Percentiles rank a stretch among this genome's conserved stretches.
Conservation (phyloP, 2,329 filamentous ascomycete species). For the Dryadomyces quercus-mongolicae region DNA sequence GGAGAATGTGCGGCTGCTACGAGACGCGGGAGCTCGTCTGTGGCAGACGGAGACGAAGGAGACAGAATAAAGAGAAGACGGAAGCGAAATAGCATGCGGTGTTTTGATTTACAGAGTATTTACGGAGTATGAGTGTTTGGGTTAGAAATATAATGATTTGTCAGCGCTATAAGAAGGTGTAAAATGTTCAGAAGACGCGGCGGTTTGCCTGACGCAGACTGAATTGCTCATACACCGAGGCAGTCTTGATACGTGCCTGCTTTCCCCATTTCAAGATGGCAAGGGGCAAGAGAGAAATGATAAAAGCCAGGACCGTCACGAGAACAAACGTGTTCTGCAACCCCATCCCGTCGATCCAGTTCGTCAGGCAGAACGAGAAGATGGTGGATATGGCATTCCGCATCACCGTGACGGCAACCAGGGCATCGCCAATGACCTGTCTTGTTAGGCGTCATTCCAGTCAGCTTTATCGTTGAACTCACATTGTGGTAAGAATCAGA, state of each 20-base stretch:
- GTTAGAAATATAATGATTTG: not conserved
- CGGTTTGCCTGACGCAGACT: not conserved
- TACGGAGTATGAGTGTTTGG: no score
- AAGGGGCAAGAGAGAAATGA: not conserved
- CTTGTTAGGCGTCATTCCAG: no score
- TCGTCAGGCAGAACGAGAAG: not conserved
- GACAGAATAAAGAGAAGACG: not conserved
- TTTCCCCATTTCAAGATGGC: not conserved
- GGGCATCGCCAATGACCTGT: not conserved
- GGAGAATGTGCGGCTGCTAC: conserved; percentile 40
- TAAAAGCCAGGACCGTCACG: not conserved
- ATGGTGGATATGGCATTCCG: not conserved
- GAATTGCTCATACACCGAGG: not conserved
- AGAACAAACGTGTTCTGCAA: not conserved
- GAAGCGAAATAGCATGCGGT: no score
- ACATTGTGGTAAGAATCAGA: not conserved
- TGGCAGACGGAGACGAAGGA: conserved; percentile 33
- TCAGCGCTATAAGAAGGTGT: not conserved
- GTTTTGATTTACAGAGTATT: no score
- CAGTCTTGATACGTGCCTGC: not conserved
- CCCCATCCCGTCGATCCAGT: not conserved
- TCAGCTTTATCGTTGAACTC: no score
- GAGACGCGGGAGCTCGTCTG: conserved; percentile 47
- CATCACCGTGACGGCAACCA: not conserved
- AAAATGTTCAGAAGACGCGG: not conserved